Evolutionary conservation across 305 asterid species (phyloP).

Genomic region (Fraxinus platypoda): DNA sequence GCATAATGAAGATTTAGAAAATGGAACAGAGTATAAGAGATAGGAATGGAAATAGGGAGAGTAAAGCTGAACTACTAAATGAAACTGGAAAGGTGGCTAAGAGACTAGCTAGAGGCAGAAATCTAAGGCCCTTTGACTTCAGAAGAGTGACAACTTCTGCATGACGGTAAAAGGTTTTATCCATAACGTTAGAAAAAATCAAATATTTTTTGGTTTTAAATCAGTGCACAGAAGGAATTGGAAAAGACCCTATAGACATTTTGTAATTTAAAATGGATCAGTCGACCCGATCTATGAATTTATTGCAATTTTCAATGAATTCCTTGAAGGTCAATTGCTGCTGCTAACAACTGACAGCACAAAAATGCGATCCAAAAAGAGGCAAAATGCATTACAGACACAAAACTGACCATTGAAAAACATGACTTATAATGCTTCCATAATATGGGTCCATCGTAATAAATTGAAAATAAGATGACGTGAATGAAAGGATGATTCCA

Average conservation of each 20-base stretch:
- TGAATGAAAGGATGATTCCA: slow-evolving; percentile 1
- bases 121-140: background rate
- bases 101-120: background rate
- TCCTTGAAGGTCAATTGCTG: background rate
- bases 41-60: background rate
- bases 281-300: background rate
- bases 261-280: background rate
- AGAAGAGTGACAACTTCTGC: background rate
- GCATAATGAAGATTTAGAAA: background rate
- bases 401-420: background rate
- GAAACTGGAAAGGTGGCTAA: background rate
- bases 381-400: background rate
- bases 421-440: background rate
- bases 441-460: background rate
- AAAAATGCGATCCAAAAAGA: background rate
- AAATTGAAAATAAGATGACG: background rate
- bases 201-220: too few relatives aligned
- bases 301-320: background rate
- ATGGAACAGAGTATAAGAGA: background rate
- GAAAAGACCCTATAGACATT: background rate
- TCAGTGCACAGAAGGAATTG: background rate
- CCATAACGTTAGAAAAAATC: background rate
- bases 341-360: background rate
- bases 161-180: background rate
- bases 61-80: background rate